Percentiles rank a stretch among this genome's conserved stretches.
Evolutionary conservation across 139 green algal genomes (phyloP).

Genomic region (Monoraphidium neglectum): DNA sequence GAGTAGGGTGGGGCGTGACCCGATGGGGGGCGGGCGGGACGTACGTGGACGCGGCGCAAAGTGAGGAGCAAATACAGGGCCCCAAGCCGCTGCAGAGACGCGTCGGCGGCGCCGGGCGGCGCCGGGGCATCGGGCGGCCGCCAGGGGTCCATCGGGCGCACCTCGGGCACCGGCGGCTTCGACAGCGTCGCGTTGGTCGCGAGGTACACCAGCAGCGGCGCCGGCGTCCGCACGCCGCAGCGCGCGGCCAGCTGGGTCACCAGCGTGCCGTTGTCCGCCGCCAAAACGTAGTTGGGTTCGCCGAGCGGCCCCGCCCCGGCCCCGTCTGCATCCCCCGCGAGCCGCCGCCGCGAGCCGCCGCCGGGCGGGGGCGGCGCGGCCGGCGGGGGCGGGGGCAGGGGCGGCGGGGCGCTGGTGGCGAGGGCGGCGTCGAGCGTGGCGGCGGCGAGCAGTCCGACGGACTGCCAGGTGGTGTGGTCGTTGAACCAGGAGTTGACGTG

Average conservation of each 20-base stretch:
- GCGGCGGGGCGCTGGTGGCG: neutral
- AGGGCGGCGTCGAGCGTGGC: slow-evolving; percentile 1
- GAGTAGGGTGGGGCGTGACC: no score
- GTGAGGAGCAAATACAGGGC: no score
- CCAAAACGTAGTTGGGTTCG: slow-evolving; percentile 13
- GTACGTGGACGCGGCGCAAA: no score
- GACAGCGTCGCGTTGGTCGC: slow-evolving; percentile 10
- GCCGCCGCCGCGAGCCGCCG: neutral
- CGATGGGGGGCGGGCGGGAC: no score
- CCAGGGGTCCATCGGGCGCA: no score
- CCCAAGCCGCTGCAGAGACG: no score
- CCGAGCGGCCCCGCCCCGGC: no score
- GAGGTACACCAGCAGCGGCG: slow-evolving; percentile 9
- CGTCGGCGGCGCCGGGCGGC: no score
- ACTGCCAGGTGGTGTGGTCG: slow-evolving; percentile 15
- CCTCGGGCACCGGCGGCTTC: neutral
- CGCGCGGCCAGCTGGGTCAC: slow-evolving; percentile 1
- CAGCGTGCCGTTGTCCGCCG: slow-evolving; percentile 17
- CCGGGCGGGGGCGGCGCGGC: neutral
- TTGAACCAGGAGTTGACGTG: slow-evolving; percentile 20
- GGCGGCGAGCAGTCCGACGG: slow-evolving; percentile 30
- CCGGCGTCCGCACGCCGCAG: neutral
- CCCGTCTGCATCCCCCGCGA: neutral
- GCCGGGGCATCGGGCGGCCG: no score
- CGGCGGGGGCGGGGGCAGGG: neutral